Percentiles rank a stretch among this genome's conserved stretches.
Conservation (phyloP, 352 stramenopile genomes). For the Pythium guiyangense region DNA sequence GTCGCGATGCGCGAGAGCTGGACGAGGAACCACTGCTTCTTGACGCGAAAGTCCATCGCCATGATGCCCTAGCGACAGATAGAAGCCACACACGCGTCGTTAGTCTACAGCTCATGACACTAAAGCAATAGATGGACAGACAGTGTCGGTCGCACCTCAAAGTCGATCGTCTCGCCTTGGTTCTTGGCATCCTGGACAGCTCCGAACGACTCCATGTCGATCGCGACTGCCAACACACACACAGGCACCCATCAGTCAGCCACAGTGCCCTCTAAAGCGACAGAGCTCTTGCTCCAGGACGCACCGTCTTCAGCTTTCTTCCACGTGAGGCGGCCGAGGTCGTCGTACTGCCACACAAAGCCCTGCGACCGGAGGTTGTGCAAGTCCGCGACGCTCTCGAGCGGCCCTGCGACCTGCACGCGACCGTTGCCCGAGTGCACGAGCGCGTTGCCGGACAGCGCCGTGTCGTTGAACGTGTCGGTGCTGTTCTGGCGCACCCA, state of each 20-base stretch:
- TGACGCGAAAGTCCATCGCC: constrained; percentile 68
- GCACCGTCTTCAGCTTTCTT: constrained; percentile 46
- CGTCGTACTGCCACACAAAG: constrained; percentile 70
- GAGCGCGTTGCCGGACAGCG: constrained; percentile 8
- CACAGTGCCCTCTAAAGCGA: neutral
- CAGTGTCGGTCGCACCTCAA: constrained; percentile 29
- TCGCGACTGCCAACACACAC: constrained; percentile 26
- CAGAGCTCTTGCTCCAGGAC: neutral
- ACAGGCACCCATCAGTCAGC: neutral
- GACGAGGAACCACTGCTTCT: constrained; percentile 84
- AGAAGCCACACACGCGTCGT: neutral
- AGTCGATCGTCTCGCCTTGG: constrained; percentile 45
- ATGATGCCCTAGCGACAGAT: constrained; percentile 43
- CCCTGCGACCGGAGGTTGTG: constrained; percentile 58
- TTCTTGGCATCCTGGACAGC: constrained; percentile 28
- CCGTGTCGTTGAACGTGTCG: constrained; percentile 21
- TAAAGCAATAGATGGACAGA: neutral
- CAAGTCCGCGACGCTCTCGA: constrained; percentile 52
- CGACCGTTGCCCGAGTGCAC: constrained; percentile 29
- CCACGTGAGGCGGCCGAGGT: constrained; percentile 43
- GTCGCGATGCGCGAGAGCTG: constrained; percentile 62
- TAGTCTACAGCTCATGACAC: neutral
- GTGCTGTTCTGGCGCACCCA: constrained; percentile 67
- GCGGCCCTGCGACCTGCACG: constrained; percentile 5
- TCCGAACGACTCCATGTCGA: constrained; percentile 67